Conservation (phyloP, 73 alveolate species). For the Tetrahymena elliotti region DNA sequence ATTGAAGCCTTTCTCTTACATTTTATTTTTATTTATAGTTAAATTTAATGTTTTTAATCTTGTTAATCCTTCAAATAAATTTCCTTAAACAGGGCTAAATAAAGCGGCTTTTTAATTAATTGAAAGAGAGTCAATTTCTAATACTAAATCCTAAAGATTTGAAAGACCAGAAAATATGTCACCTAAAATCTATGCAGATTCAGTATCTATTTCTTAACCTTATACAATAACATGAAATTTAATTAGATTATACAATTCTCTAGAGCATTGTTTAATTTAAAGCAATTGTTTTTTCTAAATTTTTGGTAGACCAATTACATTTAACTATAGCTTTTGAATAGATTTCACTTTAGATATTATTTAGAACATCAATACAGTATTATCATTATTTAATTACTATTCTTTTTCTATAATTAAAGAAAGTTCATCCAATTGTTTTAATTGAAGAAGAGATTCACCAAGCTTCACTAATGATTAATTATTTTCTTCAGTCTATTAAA, state of each 20-base stretch:
- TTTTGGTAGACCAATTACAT: neutral
- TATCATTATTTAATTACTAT: neutral
- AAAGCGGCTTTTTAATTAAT: neutral
- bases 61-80: neutral
- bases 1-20: neutral
- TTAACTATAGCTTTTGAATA: too few species aligned
- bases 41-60: neutral
- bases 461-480: neutral
- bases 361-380: too few species aligned
- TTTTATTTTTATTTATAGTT: too few species aligned
- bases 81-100: neutral
- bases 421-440: neutral
- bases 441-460: neutral
- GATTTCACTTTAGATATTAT: neutral
- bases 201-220: neutral
- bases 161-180: neutral
- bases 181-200: neutral
- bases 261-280: neutral
- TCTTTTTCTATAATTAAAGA: neutral
- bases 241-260: neutral
- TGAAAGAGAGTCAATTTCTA: neutral
- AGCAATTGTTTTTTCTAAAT: neutral
- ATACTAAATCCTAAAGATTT: neutral
- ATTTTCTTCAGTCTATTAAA: neutral
- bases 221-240: too few species aligned